Percentiles rank a stretch among this genome's conserved stretches.
Evolutionary conservation across 1,139 yeast genomes (phyloP).

Genomic region (Protomyces pachydermus): DNA sequence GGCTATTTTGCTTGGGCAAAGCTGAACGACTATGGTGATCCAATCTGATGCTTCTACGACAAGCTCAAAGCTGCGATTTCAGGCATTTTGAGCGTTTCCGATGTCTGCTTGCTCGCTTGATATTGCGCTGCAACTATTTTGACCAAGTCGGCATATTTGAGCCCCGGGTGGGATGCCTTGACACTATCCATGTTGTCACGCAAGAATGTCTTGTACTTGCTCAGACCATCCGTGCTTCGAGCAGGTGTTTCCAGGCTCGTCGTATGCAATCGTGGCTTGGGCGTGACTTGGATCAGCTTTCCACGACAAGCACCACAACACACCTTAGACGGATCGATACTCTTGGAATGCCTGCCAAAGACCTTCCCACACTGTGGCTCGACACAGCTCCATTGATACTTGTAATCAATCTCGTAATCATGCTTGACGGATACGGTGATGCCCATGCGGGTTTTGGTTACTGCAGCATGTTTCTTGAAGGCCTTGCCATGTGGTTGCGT

Average conservation of each 20-base stretch:
- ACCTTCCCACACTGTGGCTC: slow-evolving; percentile 6
- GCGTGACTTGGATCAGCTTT: slow-evolving; percentile 13
- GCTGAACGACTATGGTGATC: background rate
- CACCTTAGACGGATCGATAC: slow-evolving; percentile 18
- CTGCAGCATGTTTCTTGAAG: slow-evolving; percentile 20
- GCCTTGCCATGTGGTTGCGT: slow-evolving; percentile 25
- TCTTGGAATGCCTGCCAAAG: slow-evolving; percentile 28
- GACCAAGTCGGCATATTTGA: slow-evolving; percentile 21
- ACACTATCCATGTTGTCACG: slow-evolving; percentile 7
- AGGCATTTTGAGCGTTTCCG: background rate
- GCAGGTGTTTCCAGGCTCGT: background rate
- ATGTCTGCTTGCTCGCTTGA: background rate
- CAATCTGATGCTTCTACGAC: background rate
- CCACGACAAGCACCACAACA: slow-evolving; percentile 21
- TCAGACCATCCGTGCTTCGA: slow-evolving; percentile 1
- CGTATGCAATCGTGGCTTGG: background rate
- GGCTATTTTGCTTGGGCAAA: background rate
- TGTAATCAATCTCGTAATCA: slow-evolving; percentile 26
- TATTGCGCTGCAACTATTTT: slow-evolving; percentile 16
- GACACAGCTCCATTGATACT: slow-evolving; percentile 26
- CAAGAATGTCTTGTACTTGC: slow-evolving; percentile 11
- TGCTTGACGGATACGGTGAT: slow-evolving; percentile 25
- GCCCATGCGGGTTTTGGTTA: slow-evolving; percentile 2
- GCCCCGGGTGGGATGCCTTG: slow-evolving; percentile 2
- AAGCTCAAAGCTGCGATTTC: background rate